These are phyloP conservation scores for Pythium sp. DNA, from an alignment of 352 stramenopile species.

Conservation along the genomic window DNA sequence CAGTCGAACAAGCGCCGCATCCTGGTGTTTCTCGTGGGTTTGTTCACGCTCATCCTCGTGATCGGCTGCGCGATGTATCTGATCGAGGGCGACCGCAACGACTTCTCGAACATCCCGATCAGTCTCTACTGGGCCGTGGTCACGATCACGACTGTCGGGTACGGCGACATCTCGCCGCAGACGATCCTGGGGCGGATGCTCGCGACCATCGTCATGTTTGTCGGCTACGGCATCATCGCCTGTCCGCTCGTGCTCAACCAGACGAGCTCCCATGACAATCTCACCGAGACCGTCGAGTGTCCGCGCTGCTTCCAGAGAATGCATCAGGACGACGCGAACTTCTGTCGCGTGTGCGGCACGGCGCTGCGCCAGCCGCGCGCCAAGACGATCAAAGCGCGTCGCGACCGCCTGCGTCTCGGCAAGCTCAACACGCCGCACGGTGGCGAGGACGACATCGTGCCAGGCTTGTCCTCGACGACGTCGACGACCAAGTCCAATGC, in stretches of 20 bases:
- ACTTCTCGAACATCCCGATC: slow-evolving; percentile 83
- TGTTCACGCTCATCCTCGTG: slow-evolving; percentile 76
- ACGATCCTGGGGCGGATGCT: slow-evolving; percentile 79
- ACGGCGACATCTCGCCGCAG: slow-evolving; percentile 82
- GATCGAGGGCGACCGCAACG: slow-evolving; percentile 68
- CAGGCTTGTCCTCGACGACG: slow-evolving; percentile 42
- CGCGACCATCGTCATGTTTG: slow-evolving; percentile 84
- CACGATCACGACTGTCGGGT: slow-evolving; percentile 86
- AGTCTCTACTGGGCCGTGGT: slow-evolving; percentile 88
- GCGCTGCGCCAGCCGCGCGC: slow-evolving; percentile 51
- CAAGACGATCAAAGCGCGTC: slow-evolving; percentile 62
- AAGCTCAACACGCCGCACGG: slow-evolving; percentile 48
- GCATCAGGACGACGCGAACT: slow-evolving; percentile 76
- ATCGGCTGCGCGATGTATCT: slow-evolving; percentile 84
- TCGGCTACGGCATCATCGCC: slow-evolving; percentile 83
- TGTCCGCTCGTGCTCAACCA: slow-evolving; percentile 80
- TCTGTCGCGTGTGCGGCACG: slow-evolving; percentile 68
- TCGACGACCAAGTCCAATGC: slow-evolving; percentile 62
- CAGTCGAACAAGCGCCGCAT: slow-evolving; percentile 78
- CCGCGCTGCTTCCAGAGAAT: slow-evolving; percentile 66
- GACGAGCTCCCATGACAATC: slow-evolving; percentile 36
- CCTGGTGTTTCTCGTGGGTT: slow-evolving; percentile 66
- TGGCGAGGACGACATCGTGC: slow-evolving; percentile 27
- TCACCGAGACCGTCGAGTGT: slow-evolving; percentile 66
- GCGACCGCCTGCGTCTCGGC: slow-evolving; percentile 51